A percentile compares a stretch with the other conserved stretches of the same genome.
Evolutionary conservation across 1,139 yeast species (phyloP).

Genomic region (Candida sp.): DNA sequence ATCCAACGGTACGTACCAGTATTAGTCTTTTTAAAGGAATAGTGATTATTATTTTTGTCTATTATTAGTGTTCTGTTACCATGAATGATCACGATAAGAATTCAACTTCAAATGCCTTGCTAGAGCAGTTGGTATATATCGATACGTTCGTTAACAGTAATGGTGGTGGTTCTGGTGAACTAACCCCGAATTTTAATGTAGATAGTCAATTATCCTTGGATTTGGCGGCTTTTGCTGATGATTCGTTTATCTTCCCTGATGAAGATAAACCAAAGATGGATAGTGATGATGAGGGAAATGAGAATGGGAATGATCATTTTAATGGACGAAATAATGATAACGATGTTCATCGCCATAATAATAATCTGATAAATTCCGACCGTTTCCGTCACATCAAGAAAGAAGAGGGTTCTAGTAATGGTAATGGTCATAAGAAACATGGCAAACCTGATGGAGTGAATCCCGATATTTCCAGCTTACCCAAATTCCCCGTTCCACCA

Average conservation of each 20-base stretch:
- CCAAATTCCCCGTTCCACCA: slow-evolving; percentile 66
- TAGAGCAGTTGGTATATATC: slow-evolving; percentile 74
- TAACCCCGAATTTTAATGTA: slow-evolving; percentile 43
- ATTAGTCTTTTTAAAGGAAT: no score
- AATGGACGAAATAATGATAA: slow-evolving; percentile 2
- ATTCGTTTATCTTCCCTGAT: slow-evolving; percentile 72
- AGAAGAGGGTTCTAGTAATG: not conserved
- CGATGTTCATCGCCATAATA: not conserved
- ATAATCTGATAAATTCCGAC: slow-evolving; percentile 2
- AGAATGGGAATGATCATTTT: not conserved
- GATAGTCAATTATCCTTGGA: slow-evolving; percentile 72
- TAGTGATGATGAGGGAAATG: slow-evolving; percentile 10
- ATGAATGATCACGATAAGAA: slow-evolving; percentile 2
- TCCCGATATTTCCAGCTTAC: slow-evolving; percentile 30
- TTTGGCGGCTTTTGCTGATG: slow-evolving; percentile 78
- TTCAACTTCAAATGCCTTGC: slow-evolving; percentile 58
- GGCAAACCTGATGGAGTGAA: slow-evolving; percentile 4
- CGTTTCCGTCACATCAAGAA: slow-evolving; percentile 2
- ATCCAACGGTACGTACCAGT: no score
- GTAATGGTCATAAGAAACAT: slow-evolving; percentile 1
- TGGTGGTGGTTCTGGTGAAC: slow-evolving; percentile 17
- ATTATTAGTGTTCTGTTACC: no score
- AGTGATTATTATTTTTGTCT: no score
- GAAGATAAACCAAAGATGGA: slow-evolving; percentile 57
- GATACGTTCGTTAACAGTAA: slow-evolving; percentile 64